Evolutionary conservation across 2,329 filamentous ascomycete species (phyloP).

Genomic region (Neonectria coccinea): DNA sequence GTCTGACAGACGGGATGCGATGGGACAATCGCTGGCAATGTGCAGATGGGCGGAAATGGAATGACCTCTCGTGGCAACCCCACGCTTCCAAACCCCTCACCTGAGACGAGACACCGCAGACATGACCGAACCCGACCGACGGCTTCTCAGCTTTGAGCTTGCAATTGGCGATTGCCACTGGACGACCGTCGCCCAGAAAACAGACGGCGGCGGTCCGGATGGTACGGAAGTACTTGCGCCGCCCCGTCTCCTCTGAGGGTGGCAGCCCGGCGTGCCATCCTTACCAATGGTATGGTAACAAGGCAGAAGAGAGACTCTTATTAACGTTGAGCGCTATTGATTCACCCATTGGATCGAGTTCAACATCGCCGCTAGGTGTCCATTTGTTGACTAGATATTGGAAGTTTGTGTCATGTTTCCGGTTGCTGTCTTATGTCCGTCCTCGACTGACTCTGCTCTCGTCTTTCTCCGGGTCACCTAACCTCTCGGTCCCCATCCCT

Average conservation of each 20-base stretch:
- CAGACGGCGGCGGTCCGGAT: background rate
- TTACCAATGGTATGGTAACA: constrained; percentile 22
- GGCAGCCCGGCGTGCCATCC: constrained; percentile 14
- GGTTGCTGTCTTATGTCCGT: background rate
- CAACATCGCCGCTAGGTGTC: background rate
- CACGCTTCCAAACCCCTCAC: constrained; percentile 1
- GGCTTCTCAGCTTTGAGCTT: background rate
- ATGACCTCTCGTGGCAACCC: constrained; percentile 1
- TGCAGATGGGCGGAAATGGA: background rate
- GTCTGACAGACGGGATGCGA: constrained; percentile 5
- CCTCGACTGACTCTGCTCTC: background rate
- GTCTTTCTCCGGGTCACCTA: background rate
- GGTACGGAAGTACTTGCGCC: background rate
- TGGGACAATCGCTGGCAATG: constrained; percentile 17
- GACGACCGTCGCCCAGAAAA: too few species aligned
- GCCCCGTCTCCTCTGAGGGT: background rate
- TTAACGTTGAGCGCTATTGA: constrained; percentile 15
- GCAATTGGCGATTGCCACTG: background rate
- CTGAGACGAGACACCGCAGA: background rate
- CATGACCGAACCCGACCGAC: too few species aligned
- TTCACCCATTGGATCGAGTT: background rate
- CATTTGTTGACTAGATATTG: constrained; percentile 2
- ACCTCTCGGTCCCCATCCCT: background rate
- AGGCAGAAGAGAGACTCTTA: constrained; percentile 4
- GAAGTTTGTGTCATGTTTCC: background rate